A percentile compares a stretch with the other conserved stretches of the same genome.
Evolutionary conservation across 2,329 filamentous ascomycete species (phyloP).

Genomic region (Dactylellina cionopaga): DNA sequence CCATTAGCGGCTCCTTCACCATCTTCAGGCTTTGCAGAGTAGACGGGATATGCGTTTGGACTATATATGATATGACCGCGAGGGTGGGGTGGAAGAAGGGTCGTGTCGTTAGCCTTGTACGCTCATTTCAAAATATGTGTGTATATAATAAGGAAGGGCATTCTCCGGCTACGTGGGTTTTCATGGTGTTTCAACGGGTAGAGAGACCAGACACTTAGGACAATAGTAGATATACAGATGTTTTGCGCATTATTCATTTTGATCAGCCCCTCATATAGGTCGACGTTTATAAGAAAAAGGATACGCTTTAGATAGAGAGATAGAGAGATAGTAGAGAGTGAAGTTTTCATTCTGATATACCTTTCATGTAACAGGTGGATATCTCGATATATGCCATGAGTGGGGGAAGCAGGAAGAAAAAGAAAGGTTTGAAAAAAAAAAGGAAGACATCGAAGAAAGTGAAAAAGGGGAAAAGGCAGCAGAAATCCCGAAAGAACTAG

Average conservation of each 20-base stretch:
- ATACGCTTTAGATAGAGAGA: conserved; percentile 36
- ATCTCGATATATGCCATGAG: conserved; percentile 52
- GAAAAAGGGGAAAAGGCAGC: conserved; percentile 23
- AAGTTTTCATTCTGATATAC: conserved; percentile 53
- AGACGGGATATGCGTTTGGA: conserved; percentile 43
- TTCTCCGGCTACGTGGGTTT: conserved; percentile 44
- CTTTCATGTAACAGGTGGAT: conserved; percentile 51
- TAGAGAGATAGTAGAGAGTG: conserved; percentile 42
- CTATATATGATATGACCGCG: conserved; percentile 1
- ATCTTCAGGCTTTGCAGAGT: conserved; percentile 15
- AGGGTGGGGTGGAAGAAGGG: background rate
- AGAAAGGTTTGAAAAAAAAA: conserved; percentile 20
- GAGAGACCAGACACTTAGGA: conserved; percentile 5
- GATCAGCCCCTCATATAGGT: conserved; percentile 34
- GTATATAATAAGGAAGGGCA: background rate
- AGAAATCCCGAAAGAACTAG: conserved; percentile 51
- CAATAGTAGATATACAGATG: conserved; percentile 17
- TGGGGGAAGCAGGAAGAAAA: conserved; percentile 24
- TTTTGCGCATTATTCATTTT: conserved; percentile 14
- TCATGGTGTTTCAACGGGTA: conserved; percentile 9
- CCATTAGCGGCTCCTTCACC: background rate
- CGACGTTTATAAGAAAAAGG: conserved; percentile 28
- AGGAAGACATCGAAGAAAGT: background rate
- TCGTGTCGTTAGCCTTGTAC: conserved; percentile 15
- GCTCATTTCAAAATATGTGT: background rate